Conservation (phyloP, 1,284 basidiomycete species). For the Leccinum subspadiceum region DNA sequence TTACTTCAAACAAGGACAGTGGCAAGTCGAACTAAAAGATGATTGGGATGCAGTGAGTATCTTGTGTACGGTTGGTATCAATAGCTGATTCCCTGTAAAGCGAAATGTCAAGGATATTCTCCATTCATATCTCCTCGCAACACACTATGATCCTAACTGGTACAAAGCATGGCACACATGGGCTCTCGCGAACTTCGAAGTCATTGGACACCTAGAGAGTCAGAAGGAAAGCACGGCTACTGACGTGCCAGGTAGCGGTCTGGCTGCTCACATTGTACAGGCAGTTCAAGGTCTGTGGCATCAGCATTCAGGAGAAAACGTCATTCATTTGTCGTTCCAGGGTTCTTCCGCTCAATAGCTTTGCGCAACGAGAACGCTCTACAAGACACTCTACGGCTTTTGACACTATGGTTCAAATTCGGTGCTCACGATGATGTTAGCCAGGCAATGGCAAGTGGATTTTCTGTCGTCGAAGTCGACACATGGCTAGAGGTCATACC, state of each 20-base stretch:
- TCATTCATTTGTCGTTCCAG: constrained; percentile 37
- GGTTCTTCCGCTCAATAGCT: constrained; percentile 95
- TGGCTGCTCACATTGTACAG: constrained; percentile 89
- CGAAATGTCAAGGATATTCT: constrained; percentile 81
- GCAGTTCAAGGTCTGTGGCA: constrained; percentile 78
- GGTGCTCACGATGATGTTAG: constrained; percentile 91
- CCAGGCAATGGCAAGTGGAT: constrained; percentile 86
- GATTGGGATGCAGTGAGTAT: constrained; percentile 73
- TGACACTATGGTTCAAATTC: constrained; percentile 99
- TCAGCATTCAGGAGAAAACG: not conserved
- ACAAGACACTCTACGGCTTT: constrained; percentile 91
- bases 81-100: constrained; percentile 38
- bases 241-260: constrained; percentile 70
- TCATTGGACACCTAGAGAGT: constrained; percentile 81
- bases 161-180: constrained; percentile 99
- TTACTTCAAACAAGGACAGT: constrained; percentile 96
- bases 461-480: constrained; percentile 90
- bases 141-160: constrained; percentile 92
- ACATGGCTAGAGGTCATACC: constrained; percentile 99
- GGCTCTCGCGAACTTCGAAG: constrained; percentile 96
- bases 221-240: constrained; percentile 57
- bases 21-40: constrained; percentile 83
- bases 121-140: constrained; percentile 84
- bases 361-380: constrained; percentile 89
- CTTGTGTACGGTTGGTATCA: constrained; percentile 4